phyloP scores from a whole-genome alignment of 2,329 filamentous ascomycete genomes.

The Herpotrichia juniperi region DNA sequence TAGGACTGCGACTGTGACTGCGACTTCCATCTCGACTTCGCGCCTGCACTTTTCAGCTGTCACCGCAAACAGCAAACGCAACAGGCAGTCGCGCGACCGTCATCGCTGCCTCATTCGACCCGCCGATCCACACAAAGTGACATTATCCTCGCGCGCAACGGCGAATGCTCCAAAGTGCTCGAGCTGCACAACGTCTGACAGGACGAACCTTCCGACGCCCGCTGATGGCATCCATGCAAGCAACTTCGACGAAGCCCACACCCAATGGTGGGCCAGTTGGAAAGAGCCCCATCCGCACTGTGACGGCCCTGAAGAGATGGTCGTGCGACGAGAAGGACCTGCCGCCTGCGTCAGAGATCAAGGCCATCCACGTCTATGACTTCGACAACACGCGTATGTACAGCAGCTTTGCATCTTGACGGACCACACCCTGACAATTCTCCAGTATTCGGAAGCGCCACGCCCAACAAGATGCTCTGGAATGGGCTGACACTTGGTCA shows the following conservation, averaged over 20 bases:
- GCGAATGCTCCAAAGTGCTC: constrained; percentile 32
- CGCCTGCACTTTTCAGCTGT: neutral
- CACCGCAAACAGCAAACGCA: neutral
- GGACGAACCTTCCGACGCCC: constrained; percentile 24
- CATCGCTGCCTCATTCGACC: neutral
- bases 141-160: neutral
- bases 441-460: constrained; percentile 84
- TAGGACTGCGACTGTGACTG: neutral
- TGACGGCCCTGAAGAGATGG: constrained; percentile 83
- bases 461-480: constrained; percentile 91
- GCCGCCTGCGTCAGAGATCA: constrained; percentile 74
- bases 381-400: constrained; percentile 91
- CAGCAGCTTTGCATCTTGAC: constrained; percentile 1
- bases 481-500: constrained; percentile 76
- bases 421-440: neutral
- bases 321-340: constrained; percentile 76
- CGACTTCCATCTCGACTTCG: neutral
- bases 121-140: neutral
- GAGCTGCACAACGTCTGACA: constrained; percentile 22
- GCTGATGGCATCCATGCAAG: constrained; percentile 36
- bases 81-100: neutral
- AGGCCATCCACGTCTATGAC: constrained; percentile 89
- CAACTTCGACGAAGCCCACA: constrained; percentile 35
- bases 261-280: constrained; percentile 32
- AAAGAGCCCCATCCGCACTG: constrained; percentile 55